Conservation (phyloP, 225 moss, liverwort and hornwort genomes). For the Pseudoscleropodium purum region DNA sequence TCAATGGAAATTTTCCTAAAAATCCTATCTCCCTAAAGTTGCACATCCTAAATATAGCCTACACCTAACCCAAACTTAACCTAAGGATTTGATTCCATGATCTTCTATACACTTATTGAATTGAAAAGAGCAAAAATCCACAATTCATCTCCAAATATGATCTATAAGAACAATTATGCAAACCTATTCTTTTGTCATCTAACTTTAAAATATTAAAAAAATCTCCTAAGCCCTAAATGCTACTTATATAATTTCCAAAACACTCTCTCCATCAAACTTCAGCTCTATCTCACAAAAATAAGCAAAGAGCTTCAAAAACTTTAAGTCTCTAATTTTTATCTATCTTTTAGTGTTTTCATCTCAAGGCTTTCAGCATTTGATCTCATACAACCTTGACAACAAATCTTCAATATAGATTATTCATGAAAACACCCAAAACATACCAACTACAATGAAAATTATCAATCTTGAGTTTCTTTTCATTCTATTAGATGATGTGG, state of each 20-base stretch:
- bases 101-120: not conserved
- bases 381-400: not conserved
- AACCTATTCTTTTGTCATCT: not conserved
- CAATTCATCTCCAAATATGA: not conserved
- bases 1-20: fast-evolving
- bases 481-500: not conserved
- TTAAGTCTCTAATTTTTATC: not conserved
- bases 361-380: not conserved
- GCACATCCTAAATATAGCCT: fast-evolving
- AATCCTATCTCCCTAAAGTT: too few relatives aligned
- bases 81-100: fast-evolving
- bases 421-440: not conserved
- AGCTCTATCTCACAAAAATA: not conserved
- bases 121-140: fast-evolving
- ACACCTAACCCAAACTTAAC: not conserved
- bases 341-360: not conserved
- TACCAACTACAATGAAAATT: not conserved
- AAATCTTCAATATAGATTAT: not conserved
- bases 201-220: not conserved
- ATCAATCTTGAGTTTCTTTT: not conserved
- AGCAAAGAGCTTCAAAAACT: not conserved
- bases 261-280: fast-evolving
- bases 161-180: not conserved
- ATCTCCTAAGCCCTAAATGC: fast-evolving
- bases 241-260: not conserved